A percentile compares a stretch with the other conserved stretches of the same genome.
Conservation (phyloP, 495 filamentous ascomycete species). For the Chaetomium tenue region DNA sequence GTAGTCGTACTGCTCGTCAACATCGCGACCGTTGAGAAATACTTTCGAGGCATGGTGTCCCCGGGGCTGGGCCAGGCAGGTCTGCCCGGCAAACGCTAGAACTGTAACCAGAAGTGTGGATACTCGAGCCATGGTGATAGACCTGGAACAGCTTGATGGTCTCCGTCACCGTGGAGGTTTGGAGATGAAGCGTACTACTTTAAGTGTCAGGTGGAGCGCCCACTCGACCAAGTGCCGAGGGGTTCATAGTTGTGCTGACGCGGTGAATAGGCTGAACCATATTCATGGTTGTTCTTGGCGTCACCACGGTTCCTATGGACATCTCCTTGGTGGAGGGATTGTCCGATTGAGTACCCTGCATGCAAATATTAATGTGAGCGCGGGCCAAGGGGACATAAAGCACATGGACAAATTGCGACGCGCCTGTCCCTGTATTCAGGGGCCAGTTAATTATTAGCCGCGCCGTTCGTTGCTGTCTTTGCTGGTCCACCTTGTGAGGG, state of each 20-base stretch:
- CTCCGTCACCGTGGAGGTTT: not conserved
- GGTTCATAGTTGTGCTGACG: not conserved
- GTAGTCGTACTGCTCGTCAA: slow-evolving; percentile 63
- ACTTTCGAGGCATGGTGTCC: slow-evolving; percentile 16
- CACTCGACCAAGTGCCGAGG: not conserved
- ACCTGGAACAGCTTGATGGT: not conserved
- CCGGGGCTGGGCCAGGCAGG: not conserved
- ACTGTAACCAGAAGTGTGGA: not conserved
- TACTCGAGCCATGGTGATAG: slow-evolving; percentile 5
- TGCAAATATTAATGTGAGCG: not conserved
- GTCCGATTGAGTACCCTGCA: not conserved
- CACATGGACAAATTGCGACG: no score
- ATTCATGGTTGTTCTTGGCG: not conserved
- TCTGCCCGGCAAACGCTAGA: slow-evolving; percentile 4
- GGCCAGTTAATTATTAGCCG: not conserved
- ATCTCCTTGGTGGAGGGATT: not conserved
- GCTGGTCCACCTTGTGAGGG: not conserved
- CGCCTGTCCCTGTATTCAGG: no score
- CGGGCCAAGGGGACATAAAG: no score
- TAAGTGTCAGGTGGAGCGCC: not conserved
- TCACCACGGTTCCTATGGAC: not conserved
- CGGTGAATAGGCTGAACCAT: not conserved
- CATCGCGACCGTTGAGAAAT: slow-evolving; percentile 15
- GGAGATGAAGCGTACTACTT: not conserved
- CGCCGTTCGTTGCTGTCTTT: not conserved